Conservation (phyloP, 371 early-diverging fungal genomes). For the Furculomyces boomerangus region DNA sequence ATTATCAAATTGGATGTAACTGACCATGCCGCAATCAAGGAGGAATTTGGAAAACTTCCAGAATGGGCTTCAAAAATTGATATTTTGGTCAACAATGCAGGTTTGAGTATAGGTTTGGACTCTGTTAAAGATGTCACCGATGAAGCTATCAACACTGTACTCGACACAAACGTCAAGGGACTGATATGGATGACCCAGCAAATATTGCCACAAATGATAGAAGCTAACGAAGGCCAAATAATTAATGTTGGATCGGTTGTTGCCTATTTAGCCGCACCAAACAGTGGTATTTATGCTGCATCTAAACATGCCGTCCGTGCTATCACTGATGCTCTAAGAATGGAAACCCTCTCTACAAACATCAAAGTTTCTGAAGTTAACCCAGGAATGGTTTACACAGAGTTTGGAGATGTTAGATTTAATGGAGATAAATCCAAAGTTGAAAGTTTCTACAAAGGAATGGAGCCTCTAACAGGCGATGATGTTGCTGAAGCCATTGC, state of each 20-base stretch:
- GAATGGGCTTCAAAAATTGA: no score
- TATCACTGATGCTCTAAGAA: constrained; percentile 50
- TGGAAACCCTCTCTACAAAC: constrained; percentile 60
- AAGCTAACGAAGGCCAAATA: constrained; percentile 56
- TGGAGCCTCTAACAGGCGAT: constrained; percentile 53
- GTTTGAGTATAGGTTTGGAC: constrained; percentile 40
- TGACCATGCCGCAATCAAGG: no score
- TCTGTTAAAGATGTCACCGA: constrained; percentile 37
- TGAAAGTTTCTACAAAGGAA: constrained; percentile 56
- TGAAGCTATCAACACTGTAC: constrained; percentile 55
- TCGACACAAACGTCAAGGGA: constrained; percentile 86
- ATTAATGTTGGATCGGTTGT: constrained; percentile 74
- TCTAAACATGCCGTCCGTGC: constrained; percentile 82
- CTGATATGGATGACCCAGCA: constrained; percentile 60
- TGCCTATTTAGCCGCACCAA: constrained; percentile 26
- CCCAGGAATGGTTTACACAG: constrained; percentile 78
- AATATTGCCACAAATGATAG: constrained; percentile 64
- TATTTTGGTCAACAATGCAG: constrained; percentile 39
- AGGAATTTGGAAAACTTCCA: no score
- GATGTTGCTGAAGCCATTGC: no score
- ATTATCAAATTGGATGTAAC: no score
- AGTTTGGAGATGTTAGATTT: constrained; percentile 76
- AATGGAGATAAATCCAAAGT: constrained; percentile 63
- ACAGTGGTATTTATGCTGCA: constrained; percentile 79
- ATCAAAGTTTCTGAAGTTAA: constrained; percentile 54